Evolutionary conservation across 2,329 filamentous ascomycete genomes (phyloP).

Genomic region (Arachnomyces sp.): DNA sequence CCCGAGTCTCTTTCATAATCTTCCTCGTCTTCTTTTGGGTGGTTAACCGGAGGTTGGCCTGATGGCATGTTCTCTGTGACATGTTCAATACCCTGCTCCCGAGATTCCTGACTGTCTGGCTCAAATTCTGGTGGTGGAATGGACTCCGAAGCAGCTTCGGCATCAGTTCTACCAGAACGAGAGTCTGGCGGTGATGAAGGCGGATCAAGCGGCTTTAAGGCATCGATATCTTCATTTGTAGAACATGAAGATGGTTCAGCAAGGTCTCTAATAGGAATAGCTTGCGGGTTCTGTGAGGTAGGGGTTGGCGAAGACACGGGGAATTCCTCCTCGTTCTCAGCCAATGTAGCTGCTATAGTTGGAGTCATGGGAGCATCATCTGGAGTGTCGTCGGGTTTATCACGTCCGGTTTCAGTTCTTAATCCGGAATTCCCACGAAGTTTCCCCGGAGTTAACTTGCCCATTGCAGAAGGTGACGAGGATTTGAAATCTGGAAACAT

Average conservation of each 20-base stretch:
- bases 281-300: conserved; percentile 22
- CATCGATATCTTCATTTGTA: conserved; percentile 17
- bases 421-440: conserved; percentile 5
- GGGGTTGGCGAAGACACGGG: conserved; percentile 48
- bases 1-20: too few relatives aligned
- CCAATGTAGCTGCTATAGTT: conserved; percentile 28
- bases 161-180: conserved; percentile 1
- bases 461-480: conserved; percentile 20
- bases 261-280: conserved; percentile 18
- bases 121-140: too few relatives aligned
- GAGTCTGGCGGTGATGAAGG: conserved; percentile 30
- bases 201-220: conserved; percentile 19
- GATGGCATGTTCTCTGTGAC: too few relatives aligned
- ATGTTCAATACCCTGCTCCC: too few relatives aligned
- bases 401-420: conserved; percentile 9
- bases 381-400: conserved; percentile 19
- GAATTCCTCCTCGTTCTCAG: conserved; percentile 38
- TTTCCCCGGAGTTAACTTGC: conserved; percentile 31
- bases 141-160: conserved; percentile 2
- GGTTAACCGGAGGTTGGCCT: too few relatives aligned
- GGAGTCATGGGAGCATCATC: conserved; percentile 34
- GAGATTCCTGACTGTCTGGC: too few relatives aligned
- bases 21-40: too few relatives aligned
- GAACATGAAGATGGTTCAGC: conserved; percentile 30
- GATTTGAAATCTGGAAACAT: conserved; percentile 64